Percentiles rank a stretch among this genome's conserved stretches.
Evolutionary conservation across 352 stramenopile species (phyloP).

Genomic region (Phytophthora meadii): DNA sequence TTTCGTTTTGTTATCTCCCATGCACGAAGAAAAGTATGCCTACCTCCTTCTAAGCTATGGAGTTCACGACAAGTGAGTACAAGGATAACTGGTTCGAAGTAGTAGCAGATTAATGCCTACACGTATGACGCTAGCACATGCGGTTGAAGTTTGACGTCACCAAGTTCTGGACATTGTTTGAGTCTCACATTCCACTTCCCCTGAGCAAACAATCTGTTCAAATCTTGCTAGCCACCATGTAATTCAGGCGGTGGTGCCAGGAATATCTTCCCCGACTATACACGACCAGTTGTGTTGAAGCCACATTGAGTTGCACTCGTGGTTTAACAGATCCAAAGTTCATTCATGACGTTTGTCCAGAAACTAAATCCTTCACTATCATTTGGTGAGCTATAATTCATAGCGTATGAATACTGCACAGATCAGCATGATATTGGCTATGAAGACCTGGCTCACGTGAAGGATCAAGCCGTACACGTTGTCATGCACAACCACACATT

Average conservation of each 20-base stretch:
- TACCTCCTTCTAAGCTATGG: neutral
- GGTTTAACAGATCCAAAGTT: slow-evolving; percentile 3
- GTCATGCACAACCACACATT: too few relatives aligned
- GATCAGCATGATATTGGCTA: too few relatives aligned
- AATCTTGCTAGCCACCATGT: neutral
- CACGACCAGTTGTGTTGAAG: neutral
- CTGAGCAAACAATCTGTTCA: neutral
- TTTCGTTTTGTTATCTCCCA: too few relatives aligned
- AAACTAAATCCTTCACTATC: too few relatives aligned
- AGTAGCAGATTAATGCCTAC: neutral
- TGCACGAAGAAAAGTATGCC: too few relatives aligned
- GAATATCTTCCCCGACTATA: slow-evolving; percentile 9
- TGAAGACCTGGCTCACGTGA: too few relatives aligned
- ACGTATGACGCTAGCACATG: neutral
- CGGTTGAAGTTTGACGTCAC: neutral
- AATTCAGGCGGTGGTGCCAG: slow-evolving; percentile 14
- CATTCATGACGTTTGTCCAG: too few relatives aligned
- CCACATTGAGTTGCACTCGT: neutral
- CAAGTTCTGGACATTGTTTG: neutral
- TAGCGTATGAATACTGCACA: too few relatives aligned
- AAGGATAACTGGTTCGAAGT: neutral
- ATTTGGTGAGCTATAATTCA: too few relatives aligned
- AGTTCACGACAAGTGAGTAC: neutral
- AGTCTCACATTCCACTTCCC: neutral
- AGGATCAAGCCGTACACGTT: neutral